Base-by-base conservation (phyloP, 345 rosid genomes). In the Sisymbrium altissimum region DNA sequence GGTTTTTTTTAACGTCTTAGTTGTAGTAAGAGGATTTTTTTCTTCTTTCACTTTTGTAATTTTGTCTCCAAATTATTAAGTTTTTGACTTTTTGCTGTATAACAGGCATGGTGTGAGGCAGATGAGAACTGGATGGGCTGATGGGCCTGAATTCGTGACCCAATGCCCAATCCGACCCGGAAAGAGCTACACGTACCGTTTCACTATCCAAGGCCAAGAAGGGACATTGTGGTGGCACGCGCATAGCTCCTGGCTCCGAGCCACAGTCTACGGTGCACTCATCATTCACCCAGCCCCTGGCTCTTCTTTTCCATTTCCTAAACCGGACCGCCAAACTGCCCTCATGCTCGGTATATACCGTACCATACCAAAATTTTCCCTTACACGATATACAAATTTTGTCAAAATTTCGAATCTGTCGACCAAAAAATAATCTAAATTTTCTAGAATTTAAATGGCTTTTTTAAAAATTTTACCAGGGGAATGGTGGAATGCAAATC, bases 221-320 rank as follows among this genome's bases (percentile, higher is more conserved):
- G 98, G 98, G n/a, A 94, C 98, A 1, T 40, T 94, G 11, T 94
- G 98, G 98, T 94, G 98, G 98, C 98, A 94, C 63, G 97, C 97
- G 49, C 98, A 94, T 18, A 94, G 98, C 78, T 88, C 97, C 0
- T 94, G 98, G 98, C 96, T 94, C 23, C 79, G 98, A 79, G 97
- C 97, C 50, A 91, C 97, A 0, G 97, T 94, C 66, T 89, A 89
- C 29, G 98, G 98, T n/a, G 98, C 91, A 64, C 73, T 94, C 11
- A 80, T 91, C 45, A 84, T 94, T 53, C 83, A 70, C 35, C 98
- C 98, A 0, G 79, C 63, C 64, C 78, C 77, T 68, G 96, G 90
- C n/a, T 64, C 86, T 19, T 68, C 90, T 9, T 91, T 91, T 32
- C 97, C 97, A 11, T 91, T 89, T 59, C 77, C 88, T 36, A 86